Percentiles rank a stretch among this genome's conserved stretches.
phyloP scores from a whole-genome alignment of 2,329 filamentous ascomycete genomes.

The Sporothrix mexicana region DNA sequence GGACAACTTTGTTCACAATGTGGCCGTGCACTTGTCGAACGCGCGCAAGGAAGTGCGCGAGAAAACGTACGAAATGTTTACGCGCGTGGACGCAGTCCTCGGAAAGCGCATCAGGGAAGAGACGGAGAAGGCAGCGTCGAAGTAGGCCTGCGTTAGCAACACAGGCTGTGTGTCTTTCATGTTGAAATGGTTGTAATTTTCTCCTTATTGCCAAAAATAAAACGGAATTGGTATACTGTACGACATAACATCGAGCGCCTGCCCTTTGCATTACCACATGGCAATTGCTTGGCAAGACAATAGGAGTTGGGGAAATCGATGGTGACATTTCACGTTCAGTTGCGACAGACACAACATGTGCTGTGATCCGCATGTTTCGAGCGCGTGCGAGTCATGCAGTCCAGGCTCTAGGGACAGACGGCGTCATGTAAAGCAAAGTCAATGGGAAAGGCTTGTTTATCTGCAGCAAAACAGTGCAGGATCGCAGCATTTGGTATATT shows the following conservation, averaged over 20 bases:
- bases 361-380: neutral
- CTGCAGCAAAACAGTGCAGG: slow-evolving; percentile 12
- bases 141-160: neutral
- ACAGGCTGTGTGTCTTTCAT: neutral
- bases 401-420: neutral
- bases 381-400: slow-evolving; percentile 20
- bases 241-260: neutral
- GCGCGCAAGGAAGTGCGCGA: slow-evolving; percentile 61
- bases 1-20: slow-evolving; percentile 65
- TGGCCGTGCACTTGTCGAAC: slow-evolving; percentile 61
- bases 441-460: neutral
- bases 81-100: slow-evolving; percentile 59
- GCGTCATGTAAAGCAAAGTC: neutral
- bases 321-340: neutral
- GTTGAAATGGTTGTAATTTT: neutral
- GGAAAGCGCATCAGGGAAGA: slow-evolving; percentile 58
- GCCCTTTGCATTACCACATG: neutral
- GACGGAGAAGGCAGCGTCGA: slow-evolving; percentile 54
- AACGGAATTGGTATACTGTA: neutral
- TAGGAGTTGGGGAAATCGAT: neutral
- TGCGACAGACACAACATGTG: slow-evolving; percentile 17
- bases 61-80: slow-evolving; percentile 67
- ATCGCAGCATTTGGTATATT: slow-evolving; percentile 20
- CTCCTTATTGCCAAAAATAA: neutral
- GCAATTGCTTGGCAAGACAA: slow-evolving; percentile 21